Base-by-base conservation (phyloP, 176 grass and related monocot species). In the Puccinellia tenuiflora region DNA sequence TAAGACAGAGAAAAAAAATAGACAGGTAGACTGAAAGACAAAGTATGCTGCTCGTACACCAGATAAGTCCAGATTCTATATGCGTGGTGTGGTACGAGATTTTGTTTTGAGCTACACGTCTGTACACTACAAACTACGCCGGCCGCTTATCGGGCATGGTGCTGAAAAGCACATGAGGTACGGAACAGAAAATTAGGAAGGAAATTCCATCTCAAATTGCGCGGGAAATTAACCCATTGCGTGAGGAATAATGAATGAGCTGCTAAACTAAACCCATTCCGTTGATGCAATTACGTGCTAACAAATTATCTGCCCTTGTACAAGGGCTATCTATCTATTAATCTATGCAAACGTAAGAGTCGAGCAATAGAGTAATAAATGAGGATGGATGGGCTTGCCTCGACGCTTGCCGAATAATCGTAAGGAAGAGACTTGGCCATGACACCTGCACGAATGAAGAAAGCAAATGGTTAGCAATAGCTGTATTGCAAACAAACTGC, bases 341-440 rank as follows among this genome's bases (percentile, higher is more conserved):
- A n/a, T n/a, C n/a, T 46, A 79, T 30, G 42, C 52, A 51, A 7
- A 77, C 22, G 18, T 38, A 10, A 18, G 13, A 25, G 35, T n/a
- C 7, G 42, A 5, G 54, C 28, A 82, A 72, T 25, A 20, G 52
- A 24, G 60, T 21, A 53, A 42, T 7, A 10, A 3, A 24, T 6
- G 14, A n/a, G 4, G 8, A 20, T 15, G 17, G 20, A 11, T 48
- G 10, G 52, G 65, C 82, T 88, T 90, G 80, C 93, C 90, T 96
- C 83, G 33, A 86, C 73, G 88, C 83, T 79, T 67, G 93, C 88
- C 0, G 90, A 92, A 40, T 92, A 96, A 75, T 96, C 93, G 88
- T 96, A 96, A 11, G 80, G 62, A 7, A 92, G 68, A 25, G 88
- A 88, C 42, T 72, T 86, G 62, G 74, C 85, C 68, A 55, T 56